Percentiles rank a stretch among this genome's conserved stretches.
Evolutionary conservation across 192 early-diverging fungal genomes (phyloP).

Genomic region (Jimgerdemannia lactiflua): DNA sequence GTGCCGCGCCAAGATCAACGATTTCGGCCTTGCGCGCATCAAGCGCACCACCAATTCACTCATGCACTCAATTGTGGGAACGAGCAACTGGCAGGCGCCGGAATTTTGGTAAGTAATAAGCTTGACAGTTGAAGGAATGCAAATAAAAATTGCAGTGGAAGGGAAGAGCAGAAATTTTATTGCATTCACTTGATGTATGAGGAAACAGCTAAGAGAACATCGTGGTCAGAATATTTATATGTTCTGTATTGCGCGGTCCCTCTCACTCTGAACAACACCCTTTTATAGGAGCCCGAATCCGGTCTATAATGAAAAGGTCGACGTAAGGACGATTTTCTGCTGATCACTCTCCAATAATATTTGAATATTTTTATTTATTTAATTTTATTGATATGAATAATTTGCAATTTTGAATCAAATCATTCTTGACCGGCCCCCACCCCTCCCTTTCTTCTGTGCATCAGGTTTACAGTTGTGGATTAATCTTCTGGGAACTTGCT

Average conservation of each 20-base stretch:
- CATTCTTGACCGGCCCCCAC: too few species aligned
- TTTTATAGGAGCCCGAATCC: constrained; percentile 27
- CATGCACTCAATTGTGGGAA: constrained; percentile 50
- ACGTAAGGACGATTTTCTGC: constrained; percentile 1
- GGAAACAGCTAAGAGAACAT: too few species aligned
- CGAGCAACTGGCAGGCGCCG: constrained; percentile 56
- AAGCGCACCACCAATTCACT: constrained; percentile 46
- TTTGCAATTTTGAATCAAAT: too few species aligned
- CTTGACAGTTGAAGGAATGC: background rate
- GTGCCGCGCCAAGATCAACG: constrained; percentile 54
- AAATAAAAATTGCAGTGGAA: background rate
- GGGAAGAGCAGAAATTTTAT: too few species aligned
- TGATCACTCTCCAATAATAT: too few species aligned
- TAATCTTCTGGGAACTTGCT: constrained; percentile 56
- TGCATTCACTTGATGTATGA: too few species aligned
- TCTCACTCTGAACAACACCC: background rate
- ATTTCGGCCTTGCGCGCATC: constrained; percentile 53
- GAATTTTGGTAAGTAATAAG: constrained; percentile 39
- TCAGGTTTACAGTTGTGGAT: constrained; percentile 45
- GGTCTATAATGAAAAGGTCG: constrained; percentile 53
- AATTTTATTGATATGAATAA: too few species aligned
- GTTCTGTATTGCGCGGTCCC: background rate
- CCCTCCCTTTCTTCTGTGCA: background rate
- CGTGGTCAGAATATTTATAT: background rate
- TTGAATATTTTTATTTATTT: too few species aligned